A percentile compares a stretch with the other conserved stretches of the same genome.
Evolutionary conservation across 768 basidiomycete genomes (phyloP).

Genomic region (Pleurotus sapidus): DNA sequence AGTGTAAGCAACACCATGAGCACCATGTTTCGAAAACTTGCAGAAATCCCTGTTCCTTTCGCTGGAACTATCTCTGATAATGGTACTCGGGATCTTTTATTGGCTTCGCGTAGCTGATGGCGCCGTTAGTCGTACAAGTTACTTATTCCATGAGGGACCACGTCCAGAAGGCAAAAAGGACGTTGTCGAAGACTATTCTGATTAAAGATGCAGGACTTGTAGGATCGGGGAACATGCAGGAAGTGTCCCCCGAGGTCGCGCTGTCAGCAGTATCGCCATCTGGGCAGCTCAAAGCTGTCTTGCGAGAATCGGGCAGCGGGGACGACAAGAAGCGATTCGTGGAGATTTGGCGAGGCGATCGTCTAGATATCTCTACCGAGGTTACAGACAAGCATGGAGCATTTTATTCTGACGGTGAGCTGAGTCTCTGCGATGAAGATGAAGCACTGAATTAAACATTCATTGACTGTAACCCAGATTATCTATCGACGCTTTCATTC

Average conservation of each 20-base stretch:
- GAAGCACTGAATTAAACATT: not conserved
- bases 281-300: constrained; percentile 37
- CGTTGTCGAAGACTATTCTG: constrained; percentile 36
- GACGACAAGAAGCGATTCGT: constrained; percentile 43
- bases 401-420: constrained; percentile 61
- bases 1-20: not conserved
- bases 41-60: constrained; percentile 36
- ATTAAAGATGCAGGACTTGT: constrained; percentile 14
- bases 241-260: constrained; percentile 15
- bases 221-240: constrained; percentile 25
- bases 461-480: constrained; percentile 33
- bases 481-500: constrained; percentile 49
- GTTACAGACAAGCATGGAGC: constrained; percentile 56
- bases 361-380: constrained; percentile 45
- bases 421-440: not conserved
- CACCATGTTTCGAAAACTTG: constrained; percentile 33
- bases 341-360: constrained; percentile 53
- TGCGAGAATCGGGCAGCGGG: constrained; percentile 35
- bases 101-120: no score
- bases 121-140: constrained; percentile 28
- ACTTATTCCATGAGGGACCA: constrained; percentile 50
- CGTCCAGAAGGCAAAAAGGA: constrained; percentile 43
- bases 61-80: constrained; percentile 14
- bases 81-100: no score
- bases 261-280: constrained; percentile 38